Percentiles rank a stretch among this genome's conserved stretches.
These are phyloP conservation scores for Scenedesmus sp. DNA, from an alignment of 163 green algal species.

Conservation along the genomic window DNA sequence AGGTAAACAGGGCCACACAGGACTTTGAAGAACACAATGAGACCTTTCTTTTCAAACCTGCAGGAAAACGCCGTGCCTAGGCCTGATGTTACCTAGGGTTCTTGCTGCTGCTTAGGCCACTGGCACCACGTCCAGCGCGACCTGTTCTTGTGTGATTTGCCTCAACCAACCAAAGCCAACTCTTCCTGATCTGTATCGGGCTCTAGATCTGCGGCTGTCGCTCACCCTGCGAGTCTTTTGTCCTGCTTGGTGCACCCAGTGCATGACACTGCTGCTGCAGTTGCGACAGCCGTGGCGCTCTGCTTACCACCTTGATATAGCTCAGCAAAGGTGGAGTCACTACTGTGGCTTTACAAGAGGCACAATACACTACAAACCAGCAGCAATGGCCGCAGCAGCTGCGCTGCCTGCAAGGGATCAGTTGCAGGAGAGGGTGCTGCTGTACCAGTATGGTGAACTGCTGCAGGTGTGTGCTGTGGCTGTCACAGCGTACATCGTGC, in stretches of 20 bases:
- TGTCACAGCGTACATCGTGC: neutral
- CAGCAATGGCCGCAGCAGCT: neutral
- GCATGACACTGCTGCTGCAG: neutral
- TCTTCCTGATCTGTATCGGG: too few species aligned
- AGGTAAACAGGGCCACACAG: too few species aligned
- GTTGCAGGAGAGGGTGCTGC: slow-evolving; percentile 5
- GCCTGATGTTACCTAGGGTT: neutral
- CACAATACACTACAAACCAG: too few species aligned
- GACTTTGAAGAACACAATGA: too few species aligned
- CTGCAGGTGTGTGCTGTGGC: neutral
- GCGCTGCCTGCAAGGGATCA: neutral
- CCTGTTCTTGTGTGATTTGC: neutral
- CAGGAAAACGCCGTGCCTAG: neutral
- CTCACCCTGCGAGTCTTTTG: neutral
- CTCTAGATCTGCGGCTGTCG: neutral
- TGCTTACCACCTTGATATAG: neutral
- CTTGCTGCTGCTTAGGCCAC: neutral
- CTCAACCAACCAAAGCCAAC: too few species aligned
- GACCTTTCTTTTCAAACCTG: too few species aligned
- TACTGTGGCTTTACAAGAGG: neutral
- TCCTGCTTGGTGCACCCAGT: neutral
- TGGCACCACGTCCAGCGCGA: neutral
- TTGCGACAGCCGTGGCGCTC: neutral
- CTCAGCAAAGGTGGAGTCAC: neutral
- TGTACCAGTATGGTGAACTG: neutral